phyloP scores from a whole-genome alignment of 2,329 filamentous ascomycete genomes.

The Leptodontidium sp. region DNA sequence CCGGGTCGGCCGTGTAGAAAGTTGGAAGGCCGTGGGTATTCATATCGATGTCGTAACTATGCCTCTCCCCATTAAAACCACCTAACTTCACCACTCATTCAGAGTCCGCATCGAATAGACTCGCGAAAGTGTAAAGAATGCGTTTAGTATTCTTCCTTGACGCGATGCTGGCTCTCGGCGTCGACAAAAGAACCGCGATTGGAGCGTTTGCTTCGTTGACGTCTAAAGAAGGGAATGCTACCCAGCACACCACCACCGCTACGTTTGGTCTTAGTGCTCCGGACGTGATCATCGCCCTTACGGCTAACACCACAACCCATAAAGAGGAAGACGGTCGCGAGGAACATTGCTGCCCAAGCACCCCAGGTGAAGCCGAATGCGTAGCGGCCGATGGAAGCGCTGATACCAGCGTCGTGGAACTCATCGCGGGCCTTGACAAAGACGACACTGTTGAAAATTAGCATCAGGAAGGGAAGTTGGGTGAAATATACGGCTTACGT shows the following conservation, averaged over 20 bases:
- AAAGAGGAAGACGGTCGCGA: conserved; percentile 74
- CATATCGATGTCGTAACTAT: conserved; percentile 19
- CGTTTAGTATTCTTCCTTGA: conserved; percentile 72
- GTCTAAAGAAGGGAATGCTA: conserved; percentile 54
- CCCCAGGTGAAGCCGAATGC: conserved; percentile 83
- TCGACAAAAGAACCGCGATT: conserved; percentile 60
- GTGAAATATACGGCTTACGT: conserved; percentile 63
- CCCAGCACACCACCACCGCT: conserved; percentile 47
- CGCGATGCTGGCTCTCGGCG: conserved; percentile 63
- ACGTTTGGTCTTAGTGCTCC: conserved; percentile 23
- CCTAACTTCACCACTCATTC: not conserved
- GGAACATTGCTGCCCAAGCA: conserved; percentile 69
- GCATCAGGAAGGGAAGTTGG: conserved; percentile 30
- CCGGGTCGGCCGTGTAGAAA: conserved; percentile 16
- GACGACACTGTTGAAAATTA: conserved; percentile 54
- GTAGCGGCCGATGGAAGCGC: conserved; percentile 69
- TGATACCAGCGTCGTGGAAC: conserved; percentile 64
- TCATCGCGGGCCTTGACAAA: conserved; percentile 75
- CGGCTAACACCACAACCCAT: conserved; percentile 58
- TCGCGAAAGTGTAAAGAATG: not conserved
- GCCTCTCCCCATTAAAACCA: not conserved
- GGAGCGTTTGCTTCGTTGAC: conserved; percentile 57
- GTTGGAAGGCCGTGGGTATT: conserved; percentile 30
- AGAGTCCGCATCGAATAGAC: not conserved
- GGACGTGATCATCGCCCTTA: conserved; percentile 39